Percentiles rank a stretch among this genome's conserved stretches.
Evolutionary conservation across 345 rosid species (phyloP).

Genomic region (Draba incana): DNA sequence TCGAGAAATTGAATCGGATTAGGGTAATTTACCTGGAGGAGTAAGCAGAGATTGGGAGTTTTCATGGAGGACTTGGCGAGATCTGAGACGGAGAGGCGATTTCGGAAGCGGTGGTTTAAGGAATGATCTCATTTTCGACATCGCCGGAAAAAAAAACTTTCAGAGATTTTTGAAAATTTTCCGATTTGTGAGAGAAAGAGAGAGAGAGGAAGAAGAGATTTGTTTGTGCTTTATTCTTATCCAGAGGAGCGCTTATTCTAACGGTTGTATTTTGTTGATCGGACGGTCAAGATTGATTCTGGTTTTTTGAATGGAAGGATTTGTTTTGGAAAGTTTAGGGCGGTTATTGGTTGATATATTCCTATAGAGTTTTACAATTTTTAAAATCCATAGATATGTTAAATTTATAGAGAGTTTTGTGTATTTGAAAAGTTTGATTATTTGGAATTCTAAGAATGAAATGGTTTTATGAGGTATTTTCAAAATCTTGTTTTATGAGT

Average conservation of each 20-base stretch:
- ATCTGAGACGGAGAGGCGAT: conserved; percentile 66
- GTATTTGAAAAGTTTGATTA: too few species aligned
- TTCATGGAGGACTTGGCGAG: conserved; percentile 58
- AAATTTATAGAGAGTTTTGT: too few species aligned
- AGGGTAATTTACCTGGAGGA: conserved; percentile 58
- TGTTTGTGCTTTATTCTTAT: background rate
- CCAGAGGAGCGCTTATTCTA: conserved; percentile 45
- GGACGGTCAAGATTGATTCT: conserved; percentile 41
- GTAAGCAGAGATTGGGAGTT: conserved; percentile 50
- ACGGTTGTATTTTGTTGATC: conserved; percentile 56
- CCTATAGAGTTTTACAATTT: too few species aligned
- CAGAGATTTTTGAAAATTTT: conserved; percentile 1
- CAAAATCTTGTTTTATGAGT: too few species aligned
- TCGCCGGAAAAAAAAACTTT: conserved; percentile 7
- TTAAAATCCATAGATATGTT: too few species aligned
- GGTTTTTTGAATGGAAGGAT: conserved; percentile 31
- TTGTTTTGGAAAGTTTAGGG: background rate
- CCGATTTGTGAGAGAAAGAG: background rate
- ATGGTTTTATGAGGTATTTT: too few species aligned
- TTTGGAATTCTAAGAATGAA: too few species aligned
- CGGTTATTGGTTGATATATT: too few species aligned
- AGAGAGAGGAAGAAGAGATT: background rate
- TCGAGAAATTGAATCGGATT: background rate
- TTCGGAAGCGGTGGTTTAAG: conserved; percentile 81
- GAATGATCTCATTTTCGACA: conserved; percentile 62